Evolutionary conservation across 2,329 filamentous ascomycete species (phyloP), one percentile per base, ranked within the genome.

Genomic region (Aspergillus nomiae): DNA sequence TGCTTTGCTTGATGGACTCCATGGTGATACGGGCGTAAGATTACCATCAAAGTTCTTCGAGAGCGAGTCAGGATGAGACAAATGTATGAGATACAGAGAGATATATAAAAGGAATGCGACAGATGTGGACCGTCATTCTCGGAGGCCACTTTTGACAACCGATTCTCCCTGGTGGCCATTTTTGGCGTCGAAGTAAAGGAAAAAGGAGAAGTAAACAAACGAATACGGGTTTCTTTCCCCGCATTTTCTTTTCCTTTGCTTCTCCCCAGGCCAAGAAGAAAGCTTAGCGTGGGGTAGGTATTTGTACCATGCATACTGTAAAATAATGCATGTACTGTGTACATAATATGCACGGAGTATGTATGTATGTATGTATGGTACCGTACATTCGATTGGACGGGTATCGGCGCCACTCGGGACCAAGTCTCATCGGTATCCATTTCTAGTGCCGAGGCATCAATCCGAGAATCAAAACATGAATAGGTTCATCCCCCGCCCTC

Each of bases 1-100:
- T 61, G 10, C 32, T 63, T 24, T 65, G 32, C 41, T 71, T 74
- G 9, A 32, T 24, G 3, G 63, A 45, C 24, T 71, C 68, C 70
- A 71, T 72, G 24, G 45, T 62, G 8, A n/a, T 36, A 38, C 19
- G 21, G 26, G 32, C 21, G 21, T 10, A 28, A 41, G 30, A 51
- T 53, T 12, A 41, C 8, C 8, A 41, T 19, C 19, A n/a, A 41
- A 41, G 19, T 19, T 41, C 16, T 41, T 6, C 16, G n/a, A 41
- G 38, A n/a, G 7, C 16, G 38, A n/a, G 8, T n/a, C 19, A 41
- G 16, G 16, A n/a, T n/a, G 38, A 41, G 36, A 45, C 21, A n/a
- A 45, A 45, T 8, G 43, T 11, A 4, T 14, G 11, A 45, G n/a
- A 8, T 8, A n/a, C 3, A 43, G 9, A 8, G 9, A 43, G 19